Evolutionary conservation across 2,329 filamentous ascomycete genomes (phyloP).

Genomic region (Hypoxylon sp.): DNA sequence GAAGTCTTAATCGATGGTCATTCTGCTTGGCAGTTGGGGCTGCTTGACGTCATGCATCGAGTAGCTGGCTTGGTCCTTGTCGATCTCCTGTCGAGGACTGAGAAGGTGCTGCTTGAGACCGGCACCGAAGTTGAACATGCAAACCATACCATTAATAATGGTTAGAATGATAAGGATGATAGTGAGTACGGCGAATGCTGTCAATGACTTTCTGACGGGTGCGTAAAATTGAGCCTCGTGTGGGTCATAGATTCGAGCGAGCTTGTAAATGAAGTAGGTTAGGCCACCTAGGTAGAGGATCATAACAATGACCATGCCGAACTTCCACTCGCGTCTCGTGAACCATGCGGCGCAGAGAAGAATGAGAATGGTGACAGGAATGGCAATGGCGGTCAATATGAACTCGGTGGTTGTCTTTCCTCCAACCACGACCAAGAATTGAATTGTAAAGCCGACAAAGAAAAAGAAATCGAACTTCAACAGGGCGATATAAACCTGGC

Average conservation of each 20-base stretch:
- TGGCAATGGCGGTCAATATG: slow-evolving; percentile 87
- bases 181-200: slow-evolving; percentile 94
- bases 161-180: slow-evolving; percentile 90
- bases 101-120: slow-evolving; percentile 90
- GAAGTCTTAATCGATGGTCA: slow-evolving; percentile 72
- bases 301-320: slow-evolving; percentile 84
- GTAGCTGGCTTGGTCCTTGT: slow-evolving; percentile 69
- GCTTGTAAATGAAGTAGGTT: slow-evolving; percentile 98
- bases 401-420: slow-evolving; percentile 80
- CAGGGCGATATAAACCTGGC: slow-evolving; percentile 94
- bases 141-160: slow-evolving; percentile 87
- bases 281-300: slow-evolving; percentile 89
- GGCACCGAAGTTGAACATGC: slow-evolving; percentile 90
- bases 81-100: slow-evolving; percentile 62
- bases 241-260: slow-evolving; percentile 91
- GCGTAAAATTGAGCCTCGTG: slow-evolving; percentile 73
- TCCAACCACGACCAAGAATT: slow-evolving; percentile 94
- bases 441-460: slow-evolving; percentile 98
- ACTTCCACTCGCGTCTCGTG: slow-evolving; percentile 84
- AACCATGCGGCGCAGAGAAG: slow-evolving; percentile 88
- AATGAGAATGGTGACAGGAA: slow-evolving; percentile 92
- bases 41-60: slow-evolving; percentile 73
- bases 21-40: slow-evolving; percentile 66
- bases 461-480: slow-evolving; percentile 99
- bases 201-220: slow-evolving; percentile 87